A percentile compares a stretch with the other conserved stretches of the same genome.
These are phyloP conservation scores for Collybiopsis luxurians DNA, from an alignment of 768 basidiomycete genomes.

Conservation along the genomic window DNA sequence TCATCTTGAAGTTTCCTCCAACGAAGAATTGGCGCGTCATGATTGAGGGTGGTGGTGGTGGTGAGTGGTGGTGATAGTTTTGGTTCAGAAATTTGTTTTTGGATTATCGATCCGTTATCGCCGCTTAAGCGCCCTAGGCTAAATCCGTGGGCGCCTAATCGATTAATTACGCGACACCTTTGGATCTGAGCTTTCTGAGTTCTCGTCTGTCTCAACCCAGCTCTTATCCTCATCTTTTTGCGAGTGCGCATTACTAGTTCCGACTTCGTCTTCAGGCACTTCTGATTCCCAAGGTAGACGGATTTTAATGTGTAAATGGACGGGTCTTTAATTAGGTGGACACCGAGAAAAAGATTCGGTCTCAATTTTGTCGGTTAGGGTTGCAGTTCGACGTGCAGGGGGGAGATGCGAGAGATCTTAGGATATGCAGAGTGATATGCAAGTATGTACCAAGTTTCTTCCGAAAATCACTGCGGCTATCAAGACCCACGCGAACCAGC, in stretches of 20 bases:
- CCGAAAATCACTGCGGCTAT: too few species aligned
- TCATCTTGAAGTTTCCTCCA: conserved; percentile 99
- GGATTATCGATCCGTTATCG: too few species aligned
- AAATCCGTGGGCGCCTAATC: too few species aligned
- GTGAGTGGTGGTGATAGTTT: background rate
- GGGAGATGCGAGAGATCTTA: conserved; percentile 13
- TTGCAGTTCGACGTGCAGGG: background rate
- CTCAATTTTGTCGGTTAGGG: conserved; percentile 2
- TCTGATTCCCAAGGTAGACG: background rate
- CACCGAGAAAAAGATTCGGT: conserved; percentile 7
- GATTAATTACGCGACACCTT: too few species aligned
- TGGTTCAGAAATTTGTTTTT: too few species aligned
- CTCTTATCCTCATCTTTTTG: background rate
- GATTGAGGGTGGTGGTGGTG: background rate
- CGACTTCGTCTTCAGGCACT: too few species aligned
- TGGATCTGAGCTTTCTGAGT: background rate
- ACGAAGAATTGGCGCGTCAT: conserved; percentile 91
- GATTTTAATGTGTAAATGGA: conserved; percentile 5
- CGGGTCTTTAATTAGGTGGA: conserved; percentile 9
- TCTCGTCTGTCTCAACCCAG: background rate
- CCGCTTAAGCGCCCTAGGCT: too few species aligned
- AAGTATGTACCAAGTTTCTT: too few species aligned
- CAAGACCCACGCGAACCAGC: too few species aligned
- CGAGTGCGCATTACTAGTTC: too few species aligned
- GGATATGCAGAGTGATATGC: too few species aligned